phyloP scores from a whole-genome alignment of 768 basidiomycete species.

The Roridomyces roridus region DNA sequence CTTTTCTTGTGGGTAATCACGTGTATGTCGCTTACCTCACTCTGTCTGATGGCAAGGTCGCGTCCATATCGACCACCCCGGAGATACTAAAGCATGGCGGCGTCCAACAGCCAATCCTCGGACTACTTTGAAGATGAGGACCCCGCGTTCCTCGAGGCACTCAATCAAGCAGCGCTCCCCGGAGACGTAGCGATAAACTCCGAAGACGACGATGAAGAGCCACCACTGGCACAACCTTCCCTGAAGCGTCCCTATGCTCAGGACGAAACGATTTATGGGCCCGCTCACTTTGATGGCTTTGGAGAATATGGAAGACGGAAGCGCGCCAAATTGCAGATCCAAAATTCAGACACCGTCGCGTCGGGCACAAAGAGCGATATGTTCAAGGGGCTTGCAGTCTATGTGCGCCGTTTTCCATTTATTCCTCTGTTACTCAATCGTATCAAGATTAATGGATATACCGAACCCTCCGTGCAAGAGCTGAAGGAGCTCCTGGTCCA shows the following conservation, averaged over 20 bases:
- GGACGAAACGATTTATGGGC: slow-evolving; percentile 68
- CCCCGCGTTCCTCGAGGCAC: slow-evolving; percentile 55
- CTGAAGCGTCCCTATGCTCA: slow-evolving; percentile 45
- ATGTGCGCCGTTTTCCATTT: slow-evolving; percentile 58
- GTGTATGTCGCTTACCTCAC: too few relatives aligned
- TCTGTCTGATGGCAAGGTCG: too few relatives aligned
- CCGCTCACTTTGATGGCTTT: slow-evolving; percentile 80
- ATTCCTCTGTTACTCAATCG: neutral
- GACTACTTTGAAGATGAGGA: slow-evolving; percentile 65
- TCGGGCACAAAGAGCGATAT: slow-evolving; percentile 49
- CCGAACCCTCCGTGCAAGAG: slow-evolving; percentile 85
- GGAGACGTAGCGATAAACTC: slow-evolving; percentile 44
- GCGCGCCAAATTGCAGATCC: slow-evolving; percentile 87
- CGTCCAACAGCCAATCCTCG: slow-evolving; percentile 53
- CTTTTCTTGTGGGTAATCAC: too few relatives aligned
- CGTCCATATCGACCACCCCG: too few relatives aligned
- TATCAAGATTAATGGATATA: slow-evolving; percentile 86
- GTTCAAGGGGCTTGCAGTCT: slow-evolving; percentile 78
- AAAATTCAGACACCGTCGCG: slow-evolving; percentile 56
- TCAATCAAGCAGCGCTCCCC: slow-evolving; percentile 51
- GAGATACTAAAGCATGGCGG: too few relatives aligned
- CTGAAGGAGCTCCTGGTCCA: slow-evolving; percentile 79
- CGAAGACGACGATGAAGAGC: slow-evolving; percentile 35
- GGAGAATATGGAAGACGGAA: slow-evolving; percentile 93
- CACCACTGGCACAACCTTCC: slow-evolving; percentile 48